These are phyloP conservation scores for Gossypium trilobum DNA, from an alignment of 441 rosid species.

Conservation along the genomic window DNA sequence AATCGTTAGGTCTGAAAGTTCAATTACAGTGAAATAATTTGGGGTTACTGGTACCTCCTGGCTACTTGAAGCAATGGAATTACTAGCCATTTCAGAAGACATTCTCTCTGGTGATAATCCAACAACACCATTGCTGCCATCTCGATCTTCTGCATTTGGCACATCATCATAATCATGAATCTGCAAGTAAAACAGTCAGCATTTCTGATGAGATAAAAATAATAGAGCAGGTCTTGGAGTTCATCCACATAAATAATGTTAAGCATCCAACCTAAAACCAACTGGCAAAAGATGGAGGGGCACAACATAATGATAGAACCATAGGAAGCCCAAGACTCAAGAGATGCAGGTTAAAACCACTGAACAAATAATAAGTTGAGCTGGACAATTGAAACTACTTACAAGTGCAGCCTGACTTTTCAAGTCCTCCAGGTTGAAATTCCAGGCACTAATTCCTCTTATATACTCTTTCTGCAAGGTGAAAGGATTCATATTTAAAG, in stretches of 20 bases:
- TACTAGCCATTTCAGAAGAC: conserved; percentile 41
- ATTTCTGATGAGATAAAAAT: conserved; percentile 9
- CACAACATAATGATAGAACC: no score
- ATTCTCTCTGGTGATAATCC: conserved; percentile 27
- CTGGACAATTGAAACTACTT: conserved; percentile 24
- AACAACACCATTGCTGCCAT: conserved; percentile 29
- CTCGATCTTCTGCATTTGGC: conserved; percentile 43
- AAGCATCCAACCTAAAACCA: no score
- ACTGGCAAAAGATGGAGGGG: no score
- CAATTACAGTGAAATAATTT: conserved; percentile 16
- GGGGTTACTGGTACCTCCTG: conserved; percentile 40
- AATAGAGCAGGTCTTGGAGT: neutral
- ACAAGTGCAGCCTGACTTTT: conserved; percentile 93
- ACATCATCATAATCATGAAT: conserved; percentile 59
- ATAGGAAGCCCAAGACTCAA: no score
- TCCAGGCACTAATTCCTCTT: conserved; percentile 95
- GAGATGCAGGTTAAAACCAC: no score
- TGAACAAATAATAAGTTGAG: no score
- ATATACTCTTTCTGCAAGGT: conserved; percentile 84
- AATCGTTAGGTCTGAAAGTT: neutral
- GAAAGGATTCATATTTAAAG: neutral
- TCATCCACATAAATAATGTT: neutral
- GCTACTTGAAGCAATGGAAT: conserved; percentile 42
- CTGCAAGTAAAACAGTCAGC: conserved; percentile 37
- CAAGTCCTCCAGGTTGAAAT: conserved; percentile 88